These are phyloP conservation scores for Digitaria exilis DNA, from an alignment of 202 grass and related monocot genomes.

Conservation along the genomic window DNA sequence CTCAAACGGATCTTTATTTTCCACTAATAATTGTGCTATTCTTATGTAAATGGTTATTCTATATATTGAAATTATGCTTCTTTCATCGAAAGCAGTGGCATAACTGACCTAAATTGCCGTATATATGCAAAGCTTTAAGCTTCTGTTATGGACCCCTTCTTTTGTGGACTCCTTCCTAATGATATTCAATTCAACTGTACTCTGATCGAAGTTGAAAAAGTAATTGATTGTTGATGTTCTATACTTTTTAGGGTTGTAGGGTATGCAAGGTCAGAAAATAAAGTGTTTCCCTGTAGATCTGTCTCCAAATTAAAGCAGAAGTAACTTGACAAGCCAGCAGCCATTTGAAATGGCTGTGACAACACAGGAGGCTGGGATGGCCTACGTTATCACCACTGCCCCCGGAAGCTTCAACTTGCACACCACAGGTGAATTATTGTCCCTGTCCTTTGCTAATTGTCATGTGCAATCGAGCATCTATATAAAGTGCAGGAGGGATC, in stretches of 20 bases:
- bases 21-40: neutral
- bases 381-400: slow-evolving; percentile 34
- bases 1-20: neutral
- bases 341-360: slow-evolving; percentile 42
- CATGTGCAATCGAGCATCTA: slow-evolving; percentile 31
- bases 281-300: neutral
- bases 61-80: neutral
- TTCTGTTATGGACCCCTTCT: neutral
- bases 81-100: neutral
- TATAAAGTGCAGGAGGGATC: slow-evolving; percentile 25
- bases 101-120: neutral
- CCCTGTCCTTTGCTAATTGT: slow-evolving; percentile 38
- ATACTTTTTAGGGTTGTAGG: neutral
- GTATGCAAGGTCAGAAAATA: neutral
- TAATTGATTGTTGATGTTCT: neutral
- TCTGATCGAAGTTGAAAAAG: neutral
- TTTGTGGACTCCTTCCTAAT: neutral
- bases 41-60: neutral
- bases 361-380: slow-evolving; percentile 34
- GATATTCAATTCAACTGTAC: neutral
- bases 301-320: slow-evolving; percentile 34
- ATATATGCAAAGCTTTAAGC: neutral
- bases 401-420: slow-evolving; percentile 30
- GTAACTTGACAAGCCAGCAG: slow-evolving; percentile 28
- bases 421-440: slow-evolving; percentile 47